Base-by-base conservation (phyloP, 1,284 basidiomycete genomes). In the Amylostereum areolatum region DNA sequence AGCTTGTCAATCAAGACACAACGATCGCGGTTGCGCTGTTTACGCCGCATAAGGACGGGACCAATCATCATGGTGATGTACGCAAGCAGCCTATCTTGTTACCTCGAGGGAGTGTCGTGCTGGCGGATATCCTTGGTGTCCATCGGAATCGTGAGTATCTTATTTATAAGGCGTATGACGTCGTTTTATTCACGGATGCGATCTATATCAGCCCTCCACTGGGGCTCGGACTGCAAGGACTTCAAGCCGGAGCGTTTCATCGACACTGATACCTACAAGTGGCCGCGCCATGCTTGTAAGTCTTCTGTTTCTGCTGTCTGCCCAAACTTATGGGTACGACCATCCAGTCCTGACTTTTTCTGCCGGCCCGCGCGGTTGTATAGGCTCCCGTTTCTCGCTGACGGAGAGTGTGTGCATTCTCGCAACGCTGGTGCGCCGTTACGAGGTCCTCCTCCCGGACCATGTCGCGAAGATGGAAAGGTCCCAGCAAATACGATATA, bases 211-310 rank as follows among this genome's bases (percentile, higher is more conserved):
- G 66, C 66, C 9, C 37, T 70, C 28, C 57, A 64, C 30, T 80
- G 73, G 70, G 75, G 77, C 11, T 44, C 52, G 2, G 77, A 80
- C 44, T 64, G 63, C 0, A 59, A 63, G 28, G 61, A 65, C 28
- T 76, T 72, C 61, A 67, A 60, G 32, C 73, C 71, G 1, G 74
- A 78, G 48, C 67, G 74, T 0, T 79, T 77, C 64, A 62, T 79
- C 30, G 72, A 75, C 42, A 66, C 61, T 0, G 57, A 58, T 9
- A 55, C 61, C 2, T 68, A 68, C 40, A 58, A 61, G 25, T 73
- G 70, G 70, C 69, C 67, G n/a, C 63, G 65, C 45, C 48, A 64
- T 34, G 66, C 62, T 32, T 64, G 59, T 62, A 42, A 52, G 62
- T 6, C 10, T 18, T 0, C 10, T 30, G 5, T 37, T 49, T 11